These are phyloP conservation scores for Lentinula sp. DNA, from an alignment of 768 basidiomycete genomes.

Conservation along the genomic window DNA sequence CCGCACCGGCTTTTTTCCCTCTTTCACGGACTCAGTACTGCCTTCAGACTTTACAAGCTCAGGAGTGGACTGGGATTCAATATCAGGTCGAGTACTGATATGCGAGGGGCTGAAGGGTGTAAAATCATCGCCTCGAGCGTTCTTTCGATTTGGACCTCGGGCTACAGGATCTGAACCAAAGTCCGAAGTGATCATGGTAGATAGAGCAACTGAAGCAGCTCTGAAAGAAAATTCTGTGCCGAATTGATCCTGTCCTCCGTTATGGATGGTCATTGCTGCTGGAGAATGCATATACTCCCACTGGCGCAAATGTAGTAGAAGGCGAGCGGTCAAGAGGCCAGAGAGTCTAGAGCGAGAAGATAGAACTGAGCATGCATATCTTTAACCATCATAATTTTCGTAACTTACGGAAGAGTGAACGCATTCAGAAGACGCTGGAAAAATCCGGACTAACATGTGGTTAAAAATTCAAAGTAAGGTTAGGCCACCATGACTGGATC, in stretches of 20 bases:
- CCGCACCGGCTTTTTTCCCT: neutral
- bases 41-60: neutral
- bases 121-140: neutral
- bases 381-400: neutral
- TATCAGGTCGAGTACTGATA: neutral
- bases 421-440: conserved; percentile 22
- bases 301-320: conserved; percentile 5
- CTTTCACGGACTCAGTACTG: neutral
- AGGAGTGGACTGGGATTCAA: neutral
- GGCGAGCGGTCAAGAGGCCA: conserved; percentile 5
- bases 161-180: conserved; percentile 5
- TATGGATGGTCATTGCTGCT: neutral
- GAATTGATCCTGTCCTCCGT: neutral
- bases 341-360: neutral
- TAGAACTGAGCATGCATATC: neutral
- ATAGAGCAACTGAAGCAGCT: neutral
- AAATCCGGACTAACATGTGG: conserved; percentile 16
- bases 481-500: neutral
- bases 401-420: conserved; percentile 18
- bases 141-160: neutral
- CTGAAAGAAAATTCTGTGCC: neutral
- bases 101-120: neutral
- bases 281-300: conserved; percentile 2
- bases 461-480: neutral
- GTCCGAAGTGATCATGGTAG: neutral